Percentiles rank a stretch among this genome's conserved stretches.
Conservation (phyloP, 768 basidiomycete species). For the Boletus huronensis region DNA sequence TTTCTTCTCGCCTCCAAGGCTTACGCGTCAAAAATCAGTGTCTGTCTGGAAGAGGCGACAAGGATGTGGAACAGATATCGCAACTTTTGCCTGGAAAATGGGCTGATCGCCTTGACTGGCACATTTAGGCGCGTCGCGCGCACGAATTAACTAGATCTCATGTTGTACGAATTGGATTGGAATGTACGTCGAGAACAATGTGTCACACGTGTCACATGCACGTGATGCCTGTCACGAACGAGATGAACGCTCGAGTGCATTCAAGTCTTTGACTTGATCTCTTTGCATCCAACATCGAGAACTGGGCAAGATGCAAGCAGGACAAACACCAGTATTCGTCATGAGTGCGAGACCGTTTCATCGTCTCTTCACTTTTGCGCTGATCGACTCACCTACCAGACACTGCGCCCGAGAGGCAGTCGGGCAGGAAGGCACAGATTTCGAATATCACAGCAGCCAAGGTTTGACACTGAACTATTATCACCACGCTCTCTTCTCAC, state of each 20-base stretch:
- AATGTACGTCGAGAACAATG: background rate
- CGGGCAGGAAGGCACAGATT: constrained; percentile 92
- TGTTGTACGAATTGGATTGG: background rate
- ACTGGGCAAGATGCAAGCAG: constrained; percentile 25
- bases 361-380: background rate
- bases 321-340: constrained; percentile 79
- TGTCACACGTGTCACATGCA: background rate
- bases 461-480: constrained; percentile 39
- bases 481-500: background rate
- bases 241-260: background rate
- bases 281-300: constrained; percentile 1
- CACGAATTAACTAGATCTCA: background rate
- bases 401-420: constrained; percentile 90
- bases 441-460: constrained; percentile 98
- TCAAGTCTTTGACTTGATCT: background rate
- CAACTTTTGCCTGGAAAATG: background rate
- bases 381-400: constrained; percentile 44
- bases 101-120: background rate
- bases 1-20: background rate
- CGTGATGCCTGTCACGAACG: background rate
- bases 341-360: constrained; percentile 53
- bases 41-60: background rate
- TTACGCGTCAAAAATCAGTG: background rate
- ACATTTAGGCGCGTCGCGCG: background rate
- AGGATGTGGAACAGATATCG: background rate